These are phyloP conservation scores for Cynara cardunculus DNA, from an alignment of 129 eudicot species.

Conservation along the genomic window DNA sequence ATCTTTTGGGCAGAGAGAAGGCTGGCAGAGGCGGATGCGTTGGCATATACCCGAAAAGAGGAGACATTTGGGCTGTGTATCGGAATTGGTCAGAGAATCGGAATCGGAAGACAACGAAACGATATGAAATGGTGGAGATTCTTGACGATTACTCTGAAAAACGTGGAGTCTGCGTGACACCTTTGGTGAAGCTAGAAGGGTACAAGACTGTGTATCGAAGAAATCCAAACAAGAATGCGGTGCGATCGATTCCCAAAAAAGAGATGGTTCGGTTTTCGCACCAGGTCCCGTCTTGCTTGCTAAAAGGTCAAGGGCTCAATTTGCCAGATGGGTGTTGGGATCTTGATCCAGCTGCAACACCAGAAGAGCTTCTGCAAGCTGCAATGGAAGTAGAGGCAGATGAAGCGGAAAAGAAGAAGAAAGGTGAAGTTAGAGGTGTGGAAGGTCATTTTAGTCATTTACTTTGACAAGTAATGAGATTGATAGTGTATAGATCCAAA, in stretches of 20 bases:
- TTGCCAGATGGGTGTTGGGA: slow-evolving; percentile 99
- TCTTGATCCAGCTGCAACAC: slow-evolving; percentile 96
- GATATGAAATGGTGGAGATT: slow-evolving; percentile 93
- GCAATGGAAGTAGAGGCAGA: slow-evolving; percentile 25
- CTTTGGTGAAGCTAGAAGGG: slow-evolving; percentile 67
- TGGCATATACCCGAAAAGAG: slow-evolving; percentile 72
- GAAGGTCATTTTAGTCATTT: slow-evolving; percentile 18
- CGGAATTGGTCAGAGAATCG: slow-evolving; percentile 80
- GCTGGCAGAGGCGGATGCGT: slow-evolving; percentile 82
- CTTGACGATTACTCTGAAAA: slow-evolving; percentile 85
- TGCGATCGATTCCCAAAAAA: slow-evolving; percentile 65
- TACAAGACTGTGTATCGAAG: slow-evolving; percentile 83
- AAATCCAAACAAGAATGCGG: slow-evolving; percentile 44
- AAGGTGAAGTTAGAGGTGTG: background rate
- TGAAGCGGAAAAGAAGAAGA: slow-evolving; percentile 5
- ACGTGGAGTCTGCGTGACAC: slow-evolving; percentile 61
- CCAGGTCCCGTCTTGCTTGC: slow-evolving; percentile 79
- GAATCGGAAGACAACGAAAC: slow-evolving; percentile 58
- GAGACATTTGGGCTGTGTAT: slow-evolving; percentile 91
- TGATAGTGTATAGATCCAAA: slow-evolving; percentile 32
- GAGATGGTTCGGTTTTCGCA: slow-evolving; percentile 94
- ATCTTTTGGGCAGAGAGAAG: slow-evolving; percentile 72
- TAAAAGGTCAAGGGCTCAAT: slow-evolving; percentile 51
- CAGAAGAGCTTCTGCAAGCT: slow-evolving; percentile 73
- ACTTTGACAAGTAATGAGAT: slow-evolving; percentile 40